phyloP scores from a whole-genome alignment of 768 basidiomycete genomes.

The Russula earlei region DNA sequence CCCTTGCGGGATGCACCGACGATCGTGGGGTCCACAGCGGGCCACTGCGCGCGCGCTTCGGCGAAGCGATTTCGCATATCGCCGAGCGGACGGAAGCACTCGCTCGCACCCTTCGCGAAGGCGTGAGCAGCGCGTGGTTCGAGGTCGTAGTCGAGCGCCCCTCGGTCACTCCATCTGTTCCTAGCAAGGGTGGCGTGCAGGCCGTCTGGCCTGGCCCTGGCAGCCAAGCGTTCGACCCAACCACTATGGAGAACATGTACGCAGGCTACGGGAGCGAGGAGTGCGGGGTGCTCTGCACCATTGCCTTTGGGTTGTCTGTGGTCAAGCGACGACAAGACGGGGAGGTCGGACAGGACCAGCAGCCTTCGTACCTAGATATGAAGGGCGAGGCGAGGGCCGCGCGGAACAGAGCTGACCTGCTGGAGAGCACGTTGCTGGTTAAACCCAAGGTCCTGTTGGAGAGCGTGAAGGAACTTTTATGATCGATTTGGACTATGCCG shows the following conservation, averaged over 20 bases:
- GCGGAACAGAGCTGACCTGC: conserved; percentile 1
- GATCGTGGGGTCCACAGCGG: conserved; percentile 24
- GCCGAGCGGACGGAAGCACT: conserved; percentile 25
- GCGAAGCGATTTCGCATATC: conserved; percentile 24
- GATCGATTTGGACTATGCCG: not conserved
- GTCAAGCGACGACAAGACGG: conserved; percentile 15
- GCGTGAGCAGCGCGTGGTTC: conserved; percentile 28
- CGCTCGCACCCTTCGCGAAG: conserved; percentile 25
- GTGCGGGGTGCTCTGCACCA: conserved; percentile 17
- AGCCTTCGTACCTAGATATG: conserved; percentile 9
- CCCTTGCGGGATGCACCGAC: conserved; percentile 26
- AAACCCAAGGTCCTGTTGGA: conserved; percentile 21
- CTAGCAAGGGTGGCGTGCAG: not conserved
- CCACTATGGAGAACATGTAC: conserved; percentile 19
- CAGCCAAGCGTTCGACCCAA: conserved; percentile 5
- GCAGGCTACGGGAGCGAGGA: conserved; percentile 17
- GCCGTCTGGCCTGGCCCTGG: conserved; percentile 1
- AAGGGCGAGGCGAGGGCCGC: conserved; percentile 9
- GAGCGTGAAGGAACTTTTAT: conserved; percentile 21
- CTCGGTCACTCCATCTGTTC: not conserved
- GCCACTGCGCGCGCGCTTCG: conserved; percentile 26
- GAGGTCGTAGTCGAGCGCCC: conserved; percentile 21
- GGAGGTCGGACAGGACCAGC: not conserved
- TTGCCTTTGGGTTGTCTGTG: conserved; percentile 14
- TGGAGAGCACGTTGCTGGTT: conserved; percentile 19